Evolutionary conservation across 2,329 filamentous ascomycete genomes (phyloP).

Genomic region (Penicillium sclerotigenum): DNA sequence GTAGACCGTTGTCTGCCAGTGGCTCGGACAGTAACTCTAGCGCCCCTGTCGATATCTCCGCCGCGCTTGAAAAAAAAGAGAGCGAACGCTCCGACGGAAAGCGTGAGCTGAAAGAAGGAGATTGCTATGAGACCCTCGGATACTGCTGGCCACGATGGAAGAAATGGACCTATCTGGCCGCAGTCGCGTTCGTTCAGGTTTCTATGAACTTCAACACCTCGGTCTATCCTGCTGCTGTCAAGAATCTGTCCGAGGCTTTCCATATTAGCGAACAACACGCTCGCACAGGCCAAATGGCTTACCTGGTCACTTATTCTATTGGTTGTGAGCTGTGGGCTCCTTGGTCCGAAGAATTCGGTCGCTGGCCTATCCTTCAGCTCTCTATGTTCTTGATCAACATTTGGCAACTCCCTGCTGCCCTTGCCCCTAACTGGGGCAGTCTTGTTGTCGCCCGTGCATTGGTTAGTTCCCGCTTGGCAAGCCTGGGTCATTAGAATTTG

Average conservation of each 20-base stretch:
- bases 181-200: conserved; percentile 66
- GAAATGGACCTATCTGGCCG: conserved; percentile 39
- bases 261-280: conserved; percentile 63
- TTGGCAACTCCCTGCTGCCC: conserved; percentile 65
- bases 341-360: conserved; percentile 76
- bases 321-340: conserved; percentile 82
- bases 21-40: background rate
- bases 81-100: conserved; percentile 8
- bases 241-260: conserved; percentile 63
- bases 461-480: conserved; percentile 18
- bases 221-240: conserved; percentile 64
- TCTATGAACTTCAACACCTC: conserved; percentile 75
- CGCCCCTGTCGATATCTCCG: background rate
- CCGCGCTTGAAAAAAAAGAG: conserved; percentile 16
- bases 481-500: background rate
- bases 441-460: conserved; percentile 63
- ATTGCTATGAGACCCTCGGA: conserved; percentile 61
- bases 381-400: conserved; percentile 70
- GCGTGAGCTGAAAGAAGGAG: conserved; percentile 45
- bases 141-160: conserved; percentile 50
- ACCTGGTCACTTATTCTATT: conserved; percentile 72
- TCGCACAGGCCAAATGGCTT: conserved; percentile 68
- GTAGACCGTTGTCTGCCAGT: background rate
- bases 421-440: conserved; percentile 66
- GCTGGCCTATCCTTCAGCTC: conserved; percentile 68